Percentiles rank a stretch among this genome's conserved stretches.
Evolutionary conservation across 495 filamentous ascomycete genomes (phyloP).

Genomic region (Aspergillus sparsus): DNA sequence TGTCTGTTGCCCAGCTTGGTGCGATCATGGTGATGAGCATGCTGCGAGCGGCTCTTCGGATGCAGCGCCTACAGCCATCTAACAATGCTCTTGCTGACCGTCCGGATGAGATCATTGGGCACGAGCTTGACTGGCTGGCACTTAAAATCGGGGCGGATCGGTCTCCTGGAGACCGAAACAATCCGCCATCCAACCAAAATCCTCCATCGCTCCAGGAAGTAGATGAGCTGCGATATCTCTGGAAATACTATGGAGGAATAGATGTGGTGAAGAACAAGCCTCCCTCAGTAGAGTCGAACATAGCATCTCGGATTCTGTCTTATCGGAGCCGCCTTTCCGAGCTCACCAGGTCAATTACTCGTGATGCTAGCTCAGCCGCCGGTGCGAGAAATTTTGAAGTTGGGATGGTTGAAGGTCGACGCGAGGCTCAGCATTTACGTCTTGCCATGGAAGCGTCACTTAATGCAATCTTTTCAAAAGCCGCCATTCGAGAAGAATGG

Average conservation of each 20-base stretch:
- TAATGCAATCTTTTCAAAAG: not conserved
- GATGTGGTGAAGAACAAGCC: too few relatives aligned
- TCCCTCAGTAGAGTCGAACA: too few relatives aligned
- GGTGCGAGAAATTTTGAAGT: not conserved
- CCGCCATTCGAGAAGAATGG: not conserved
- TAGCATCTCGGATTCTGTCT: not conserved
- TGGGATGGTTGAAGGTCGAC: not conserved
- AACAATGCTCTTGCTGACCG: conserved; percentile 1
- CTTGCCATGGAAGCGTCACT: not conserved
- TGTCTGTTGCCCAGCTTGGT: conserved; percentile 16
- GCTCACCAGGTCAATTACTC: not conserved
- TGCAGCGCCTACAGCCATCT: conserved; percentile 5
- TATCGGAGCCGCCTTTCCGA: not conserved
- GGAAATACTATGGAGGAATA: too few relatives aligned
- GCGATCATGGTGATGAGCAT: conserved; percentile 7
- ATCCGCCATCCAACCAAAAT: too few relatives aligned
- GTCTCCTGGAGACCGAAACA: too few relatives aligned
- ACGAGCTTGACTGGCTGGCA: conserved; percentile 23
- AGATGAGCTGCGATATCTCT: too few relatives aligned
- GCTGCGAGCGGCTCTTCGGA: conserved; percentile 11
- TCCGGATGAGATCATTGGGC: conserved; percentile 15
- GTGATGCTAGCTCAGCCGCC: not conserved
- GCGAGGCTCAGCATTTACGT: not conserved
- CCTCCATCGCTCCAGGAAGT: too few relatives aligned
- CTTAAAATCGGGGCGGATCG: too few relatives aligned